A percentile compares a stretch with the other conserved stretches of the same genome.
phyloP scores from a whole-genome alignment of 257 asterid genomes.

The Lantana camara region DNA sequence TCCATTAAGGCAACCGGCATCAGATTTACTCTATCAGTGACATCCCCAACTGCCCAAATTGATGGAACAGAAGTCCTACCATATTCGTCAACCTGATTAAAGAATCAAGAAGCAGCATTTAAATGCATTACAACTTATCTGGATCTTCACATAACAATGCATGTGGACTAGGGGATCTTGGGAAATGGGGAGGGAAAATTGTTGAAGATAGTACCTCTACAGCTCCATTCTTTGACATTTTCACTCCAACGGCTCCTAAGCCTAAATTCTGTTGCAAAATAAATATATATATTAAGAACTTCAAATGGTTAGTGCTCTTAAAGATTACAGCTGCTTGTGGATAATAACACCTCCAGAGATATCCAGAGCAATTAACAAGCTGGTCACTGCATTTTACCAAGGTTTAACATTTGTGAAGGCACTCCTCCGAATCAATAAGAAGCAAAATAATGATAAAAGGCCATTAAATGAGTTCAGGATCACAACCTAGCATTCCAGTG shows the following conservation, averaged over 20 bases:
- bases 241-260: slow-evolving; percentile 81
- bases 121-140: slow-evolving; percentile 6
- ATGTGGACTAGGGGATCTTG: background rate
- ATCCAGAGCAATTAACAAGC: slow-evolving; percentile 9
- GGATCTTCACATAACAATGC: slow-evolving; percentile 16
- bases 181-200: slow-evolving; percentile 3
- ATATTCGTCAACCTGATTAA: slow-evolving; percentile 79
- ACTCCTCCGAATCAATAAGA: too few species aligned
- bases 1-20: slow-evolving; percentile 99
- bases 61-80: slow-evolving; percentile 91
- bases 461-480: too few species aligned
- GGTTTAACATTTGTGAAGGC: too few species aligned
- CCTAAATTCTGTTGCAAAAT: slow-evolving; percentile 77
- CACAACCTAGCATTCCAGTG: too few species aligned
- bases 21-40: slow-evolving; percentile 91
- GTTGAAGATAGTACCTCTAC: slow-evolving; percentile 58
- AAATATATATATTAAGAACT: slow-evolving; percentile 19
- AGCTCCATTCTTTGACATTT: slow-evolving; percentile 79
- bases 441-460: too few species aligned
- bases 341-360: slow-evolving; percentile 13
- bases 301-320: slow-evolving; percentile 11
- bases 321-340: slow-evolving; percentile 7
- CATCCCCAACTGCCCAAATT: slow-evolving; percentile 99
- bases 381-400: background rate
- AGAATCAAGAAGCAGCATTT: slow-evolving; percentile 18